phyloP scores from a whole-genome alignment of 768 basidiomycete species.

The Psilocybe subaeruginosa region DNA sequence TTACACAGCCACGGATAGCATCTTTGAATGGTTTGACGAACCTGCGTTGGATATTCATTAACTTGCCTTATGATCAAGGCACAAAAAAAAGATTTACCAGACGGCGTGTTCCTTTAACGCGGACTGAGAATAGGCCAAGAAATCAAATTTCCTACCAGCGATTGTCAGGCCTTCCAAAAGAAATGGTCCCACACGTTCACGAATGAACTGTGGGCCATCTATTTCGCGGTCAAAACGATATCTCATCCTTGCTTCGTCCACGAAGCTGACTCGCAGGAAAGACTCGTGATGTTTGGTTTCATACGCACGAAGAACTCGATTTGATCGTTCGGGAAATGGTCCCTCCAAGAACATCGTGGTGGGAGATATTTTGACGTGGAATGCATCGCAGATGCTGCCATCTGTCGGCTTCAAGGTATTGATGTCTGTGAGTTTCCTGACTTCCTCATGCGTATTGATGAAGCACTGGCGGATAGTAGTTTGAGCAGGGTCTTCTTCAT shows the following conservation, averaged over 20 bases:
- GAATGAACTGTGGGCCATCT: constrained; percentile 53
- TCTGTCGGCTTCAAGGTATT: constrained; percentile 30
- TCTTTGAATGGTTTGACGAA: constrained; percentile 62
- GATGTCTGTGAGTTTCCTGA: constrained; percentile 22
- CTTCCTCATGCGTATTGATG: constrained; percentile 26
- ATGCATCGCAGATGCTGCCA: constrained; percentile 34
- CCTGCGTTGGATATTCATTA: constrained; percentile 35
- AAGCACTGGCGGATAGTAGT: constrained; percentile 35
- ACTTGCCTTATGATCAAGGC: neutral
- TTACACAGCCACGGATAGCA: constrained; percentile 26
- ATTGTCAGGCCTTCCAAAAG: constrained; percentile 53
- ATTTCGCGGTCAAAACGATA: constrained; percentile 61
- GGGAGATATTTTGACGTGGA: constrained; percentile 49
- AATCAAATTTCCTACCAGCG: constrained; percentile 57
- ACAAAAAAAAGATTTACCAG: constrained; percentile 36
- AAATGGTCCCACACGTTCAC: constrained; percentile 45
- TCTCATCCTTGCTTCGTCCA: constrained; percentile 58
- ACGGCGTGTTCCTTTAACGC: constrained; percentile 70
- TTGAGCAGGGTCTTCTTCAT: constrained; percentile 23
- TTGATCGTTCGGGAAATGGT: constrained; percentile 61
- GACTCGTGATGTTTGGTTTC: constrained; percentile 43
- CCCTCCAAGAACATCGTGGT: constrained; percentile 56
- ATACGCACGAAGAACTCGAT: constrained; percentile 62
- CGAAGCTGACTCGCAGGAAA: constrained; percentile 67
- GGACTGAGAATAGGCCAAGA: constrained; percentile 76